Evolutionary conservation across 306 rosid genomes (phyloP), one percentile per base, ranked within the genome.

Genomic region (Nissolia schottii): DNA sequence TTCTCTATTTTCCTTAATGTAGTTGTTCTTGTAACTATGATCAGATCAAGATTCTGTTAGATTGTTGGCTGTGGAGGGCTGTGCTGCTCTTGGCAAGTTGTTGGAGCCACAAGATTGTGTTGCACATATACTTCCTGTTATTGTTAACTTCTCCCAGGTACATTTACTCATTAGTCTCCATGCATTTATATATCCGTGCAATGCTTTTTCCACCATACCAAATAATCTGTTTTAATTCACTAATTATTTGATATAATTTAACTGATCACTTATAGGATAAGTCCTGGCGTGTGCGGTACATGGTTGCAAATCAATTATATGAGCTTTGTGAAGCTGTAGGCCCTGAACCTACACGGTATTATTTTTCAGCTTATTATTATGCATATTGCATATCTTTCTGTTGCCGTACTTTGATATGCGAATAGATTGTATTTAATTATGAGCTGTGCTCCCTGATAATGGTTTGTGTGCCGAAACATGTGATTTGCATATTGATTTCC

Each of bases 201-300:
- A 31, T 49, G 49, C 43, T 40, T 22, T 43, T 31, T 50, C 19
- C 23, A 45, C 54, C 58, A 19, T 51, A 31, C 54, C 19, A 73
- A 68, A 54, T 16, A 14, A 20, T 35, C 14, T 3, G 7, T n/a
- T 24, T 24, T 46, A n/a, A 27, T 57, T 46, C 11, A 18, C 34
- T 66, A 20, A 20, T 59, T 41, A 22, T 24, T 60, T 73, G 24
- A 46, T 71, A 50, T 71, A 10, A 61, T 75, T 57, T 63, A 6
- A 54, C 73, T 74, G 51, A 67, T 80, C 71, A 18, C 61, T 49
- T 32, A 37, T 71, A 94, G 98, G 98, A 94, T 77, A 94, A 94
- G 78, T 94, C 98, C 27, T 94, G 98, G 98, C 97, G 98, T 49
- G 98, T 94, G 27, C 97, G 98, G n/a, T 91, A 94, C 88, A 94